These are phyloP conservation scores for Ciborinia camelliae DNA, from an alignment of 2,329 filamentous ascomycete species.

Conservation along the genomic window DNA sequence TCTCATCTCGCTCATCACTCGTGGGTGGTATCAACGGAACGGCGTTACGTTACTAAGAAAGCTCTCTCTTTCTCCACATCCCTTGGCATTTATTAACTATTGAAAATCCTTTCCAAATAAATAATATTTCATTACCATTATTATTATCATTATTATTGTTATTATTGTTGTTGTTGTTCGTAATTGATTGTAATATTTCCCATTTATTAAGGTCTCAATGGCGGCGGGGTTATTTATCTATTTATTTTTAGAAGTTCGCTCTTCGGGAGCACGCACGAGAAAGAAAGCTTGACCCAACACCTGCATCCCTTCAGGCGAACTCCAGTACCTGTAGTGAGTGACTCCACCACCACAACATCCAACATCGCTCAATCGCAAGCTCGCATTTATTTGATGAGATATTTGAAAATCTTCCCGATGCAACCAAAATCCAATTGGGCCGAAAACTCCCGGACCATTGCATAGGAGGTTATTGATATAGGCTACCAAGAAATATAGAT, in stretches of 20 bases:
- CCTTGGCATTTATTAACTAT: conserved; percentile 13
- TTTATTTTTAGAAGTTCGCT: conserved; percentile 12
- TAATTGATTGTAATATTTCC: background rate
- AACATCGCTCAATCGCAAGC: too few species aligned
- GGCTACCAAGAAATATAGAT: background rate
- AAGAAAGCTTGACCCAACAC: conserved; percentile 6
- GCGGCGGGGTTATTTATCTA: too few species aligned
- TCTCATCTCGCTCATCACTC: background rate
- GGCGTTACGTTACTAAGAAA: background rate
- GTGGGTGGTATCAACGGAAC: background rate
- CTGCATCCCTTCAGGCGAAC: conserved; percentile 10
- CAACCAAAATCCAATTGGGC: background rate
- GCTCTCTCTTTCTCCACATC: background rate
- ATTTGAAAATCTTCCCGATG: background rate
- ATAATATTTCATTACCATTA: background rate
- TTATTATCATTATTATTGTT: too few species aligned
- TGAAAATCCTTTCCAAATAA: background rate
- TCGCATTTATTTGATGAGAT: background rate
- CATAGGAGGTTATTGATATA: conserved; percentile 7
- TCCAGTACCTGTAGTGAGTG: too few species aligned
- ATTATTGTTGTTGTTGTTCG: too few species aligned
- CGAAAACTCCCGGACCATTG: background rate
- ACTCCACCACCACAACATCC: too few species aligned
- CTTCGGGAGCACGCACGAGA: conserved; percentile 7
- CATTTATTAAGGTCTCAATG: too few species aligned